Conservation (phyloP, 2,329 filamentous ascomycete species). For the Penicillium concentricum region DNA sequence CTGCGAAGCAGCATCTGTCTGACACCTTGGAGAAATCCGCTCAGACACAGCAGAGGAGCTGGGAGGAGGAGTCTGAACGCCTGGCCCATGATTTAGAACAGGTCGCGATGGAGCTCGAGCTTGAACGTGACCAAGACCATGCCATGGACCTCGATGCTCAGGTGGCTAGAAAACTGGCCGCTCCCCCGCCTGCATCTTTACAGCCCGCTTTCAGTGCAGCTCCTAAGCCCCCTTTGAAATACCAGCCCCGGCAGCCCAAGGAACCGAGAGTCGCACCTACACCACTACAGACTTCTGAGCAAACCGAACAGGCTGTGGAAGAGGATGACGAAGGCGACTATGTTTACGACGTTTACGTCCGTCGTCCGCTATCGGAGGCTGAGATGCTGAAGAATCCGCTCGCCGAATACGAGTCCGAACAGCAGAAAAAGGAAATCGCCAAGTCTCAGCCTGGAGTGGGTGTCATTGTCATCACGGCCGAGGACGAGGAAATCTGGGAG, state of each 20-base stretch:
- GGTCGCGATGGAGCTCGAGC: constrained; percentile 44
- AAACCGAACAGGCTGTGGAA: constrained; percentile 9
- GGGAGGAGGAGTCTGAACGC: constrained; percentile 45
- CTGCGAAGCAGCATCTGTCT: constrained; percentile 36
- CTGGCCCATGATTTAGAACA: constrained; percentile 44
- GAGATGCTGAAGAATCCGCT: constrained; percentile 37
- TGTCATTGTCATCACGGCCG: constrained; percentile 43
- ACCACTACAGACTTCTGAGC: background rate
- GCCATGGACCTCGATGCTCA: constrained; percentile 24
- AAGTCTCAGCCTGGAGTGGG: constrained; percentile 38
- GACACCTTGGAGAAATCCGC: constrained; percentile 39
- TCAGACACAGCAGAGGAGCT: constrained; percentile 34
- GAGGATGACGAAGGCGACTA: constrained; percentile 54
- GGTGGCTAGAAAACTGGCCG: background rate
- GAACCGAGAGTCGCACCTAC: constrained; percentile 20
- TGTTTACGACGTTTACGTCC: constrained; percentile 63
- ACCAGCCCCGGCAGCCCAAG: constrained; percentile 37
- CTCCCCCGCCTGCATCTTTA: background rate
- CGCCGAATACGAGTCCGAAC: constrained; percentile 28
- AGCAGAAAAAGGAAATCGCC: constrained; percentile 31
- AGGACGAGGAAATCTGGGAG: constrained; percentile 57
- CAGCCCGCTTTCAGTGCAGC: constrained; percentile 9
- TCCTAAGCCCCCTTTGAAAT: constrained; percentile 36
- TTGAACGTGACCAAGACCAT: constrained; percentile 16
- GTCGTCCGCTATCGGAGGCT: constrained; percentile 42